Conservation (phyloP, 75 land plant genomes). For the Picea sitchensis region DNA sequence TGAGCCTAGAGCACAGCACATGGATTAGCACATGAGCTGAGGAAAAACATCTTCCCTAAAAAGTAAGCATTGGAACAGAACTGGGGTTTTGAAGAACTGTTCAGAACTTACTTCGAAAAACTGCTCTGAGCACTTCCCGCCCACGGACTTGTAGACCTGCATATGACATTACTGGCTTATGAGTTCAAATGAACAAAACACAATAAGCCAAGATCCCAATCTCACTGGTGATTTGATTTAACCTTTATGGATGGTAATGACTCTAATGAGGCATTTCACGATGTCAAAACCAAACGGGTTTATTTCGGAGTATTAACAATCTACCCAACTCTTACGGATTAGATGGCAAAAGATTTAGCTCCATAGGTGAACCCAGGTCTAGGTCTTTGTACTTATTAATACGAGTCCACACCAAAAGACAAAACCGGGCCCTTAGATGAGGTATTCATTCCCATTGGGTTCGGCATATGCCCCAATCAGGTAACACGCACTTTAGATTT, state of each 20-base stretch:
- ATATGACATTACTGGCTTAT: not conserved
- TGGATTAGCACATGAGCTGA: constrained; percentile 5
- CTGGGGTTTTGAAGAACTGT: not conserved
- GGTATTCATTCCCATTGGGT: no score
- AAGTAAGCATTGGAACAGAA: constrained; percentile 3
- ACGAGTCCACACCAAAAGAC: no score
- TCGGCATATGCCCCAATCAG: no score
- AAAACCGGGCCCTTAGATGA: no score
- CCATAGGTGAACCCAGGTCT: no score
- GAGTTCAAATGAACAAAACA: not conserved
- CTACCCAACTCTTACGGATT: no score
- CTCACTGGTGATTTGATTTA: not conserved
- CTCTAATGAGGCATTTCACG: not conserved
- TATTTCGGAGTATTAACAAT: not conserved
- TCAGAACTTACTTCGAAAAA: constrained; percentile 53
- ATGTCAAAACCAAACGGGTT: not conserved
- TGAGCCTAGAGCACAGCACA: constrained; percentile 52
- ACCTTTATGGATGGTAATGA: not conserved
- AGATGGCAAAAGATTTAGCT: no score
- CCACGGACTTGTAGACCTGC: constrained; percentile 76
- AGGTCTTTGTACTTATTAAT: no score
- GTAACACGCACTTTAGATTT: no score
- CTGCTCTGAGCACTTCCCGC: constrained; percentile 58
- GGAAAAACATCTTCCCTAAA: not conserved
- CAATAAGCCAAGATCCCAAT: not conserved